Evolutionary conservation across 1,284 basidiomycete species (phyloP).

Genomic region (Mycocalia duriaeana): DNA sequence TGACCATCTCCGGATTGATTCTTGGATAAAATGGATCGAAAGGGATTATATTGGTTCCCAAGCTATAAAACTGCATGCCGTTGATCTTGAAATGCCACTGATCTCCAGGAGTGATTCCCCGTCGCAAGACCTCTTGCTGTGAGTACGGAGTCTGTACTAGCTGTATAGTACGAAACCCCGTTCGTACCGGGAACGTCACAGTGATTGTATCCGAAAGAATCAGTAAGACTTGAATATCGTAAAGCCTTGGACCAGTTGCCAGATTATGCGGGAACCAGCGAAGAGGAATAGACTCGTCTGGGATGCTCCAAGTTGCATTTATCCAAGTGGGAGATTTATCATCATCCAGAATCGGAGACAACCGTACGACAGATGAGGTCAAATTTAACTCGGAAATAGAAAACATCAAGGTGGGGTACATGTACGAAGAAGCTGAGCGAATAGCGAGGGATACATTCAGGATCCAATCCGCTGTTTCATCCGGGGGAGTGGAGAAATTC

Average conservation of each 20-base stretch:
- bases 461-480: constrained; percentile 47
- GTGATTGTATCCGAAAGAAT: constrained; percentile 7
- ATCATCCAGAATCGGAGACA: no score
- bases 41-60: constrained; percentile 55
- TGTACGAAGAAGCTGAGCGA: constrained; percentile 34
- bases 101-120: constrained; percentile 53
- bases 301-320: constrained; percentile 40
- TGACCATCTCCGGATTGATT: constrained; percentile 43
- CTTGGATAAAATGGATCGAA: constrained; percentile 57
- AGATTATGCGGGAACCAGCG: constrained; percentile 55
- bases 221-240: constrained; percentile 36
- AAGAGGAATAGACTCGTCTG: constrained; percentile 39
- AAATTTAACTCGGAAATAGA: constrained; percentile 40
- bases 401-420: constrained; percentile 34
- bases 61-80: constrained; percentile 49
- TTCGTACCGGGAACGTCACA: constrained; percentile 34
- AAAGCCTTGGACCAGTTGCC: constrained; percentile 48
- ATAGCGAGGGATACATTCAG: constrained; percentile 51
- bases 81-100: constrained; percentile 59
- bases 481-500: constrained; percentile 30
- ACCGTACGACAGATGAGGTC: constrained; percentile 20
- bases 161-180: constrained; percentile 54
- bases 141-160: constrained; percentile 46
- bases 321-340: constrained; percentile 34
- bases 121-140: constrained; percentile 35